Evolutionary conservation across 768 basidiomycete genomes (phyloP), one percentile per base, ranked within the genome.

Genomic region (Psilocybe azurescens): DNA sequence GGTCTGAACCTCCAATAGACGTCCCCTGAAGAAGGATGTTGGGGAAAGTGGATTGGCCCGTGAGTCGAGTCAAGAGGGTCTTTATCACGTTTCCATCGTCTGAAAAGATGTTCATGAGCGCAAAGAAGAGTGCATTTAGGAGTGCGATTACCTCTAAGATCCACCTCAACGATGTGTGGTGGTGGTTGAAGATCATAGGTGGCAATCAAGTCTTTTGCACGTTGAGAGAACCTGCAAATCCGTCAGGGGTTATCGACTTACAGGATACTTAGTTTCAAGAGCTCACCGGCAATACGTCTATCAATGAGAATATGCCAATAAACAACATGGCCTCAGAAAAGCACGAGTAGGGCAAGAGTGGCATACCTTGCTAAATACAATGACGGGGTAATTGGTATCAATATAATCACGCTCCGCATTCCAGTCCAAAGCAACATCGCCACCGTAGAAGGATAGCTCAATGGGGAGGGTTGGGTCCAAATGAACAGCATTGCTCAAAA

Each of bases 301-400:
- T 49, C 54, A 33, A 44, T 48, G 33, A 52, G 56, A 32, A 58
- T 20, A 46, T 5, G 49, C 33, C 47, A 24, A 61, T 13, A 39
- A 32, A 49, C 58, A 14, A 52, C 32, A 36, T 38, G 46, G 54
- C 8, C 24, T 39, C 53, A 20, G 51, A 33, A n/a, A 64, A 48
- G 24, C 24, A 24, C 24, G 24, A 24, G 24, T 24, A 24, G 24
- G 24, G 24, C 24, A n/a, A 20, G 29, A 16, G 18, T 11, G n/a
- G 5, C 20, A 73, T 58, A 89, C 90, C 81, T 94, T 94, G 80
- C 91, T 93, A 68, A 94, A 93, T 11, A 94, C 86, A 49, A 94
- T 78, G 6, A 94, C 74, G 2, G 92, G 92, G 66, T 84, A 79
- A 33, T 83, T 72, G 16, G 78, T 69, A 39, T 83, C 76, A 51